Evolutionary conservation across 208 protist species (phyloP), one percentile per base, ranked within the genome.

Genomic region (Strigomonas culicis): DNA sequence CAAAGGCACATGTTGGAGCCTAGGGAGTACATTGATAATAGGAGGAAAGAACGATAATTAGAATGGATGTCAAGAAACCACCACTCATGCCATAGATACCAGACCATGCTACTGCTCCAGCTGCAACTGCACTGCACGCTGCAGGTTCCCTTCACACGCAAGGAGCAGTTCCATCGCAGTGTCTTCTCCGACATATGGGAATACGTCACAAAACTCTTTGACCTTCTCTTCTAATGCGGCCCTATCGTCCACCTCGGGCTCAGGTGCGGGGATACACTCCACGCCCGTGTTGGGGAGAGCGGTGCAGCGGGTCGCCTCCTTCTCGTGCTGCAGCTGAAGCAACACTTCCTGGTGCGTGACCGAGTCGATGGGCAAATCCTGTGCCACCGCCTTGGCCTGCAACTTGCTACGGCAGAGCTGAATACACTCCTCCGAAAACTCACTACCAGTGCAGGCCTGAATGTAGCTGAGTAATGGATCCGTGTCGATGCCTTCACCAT

Each of bases 391-490:
- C 17, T 49, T 21, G 43, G 43, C 43, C 17, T 24, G 43, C 17
- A 49, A 15, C 43, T 3, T 2, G 43, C n/a, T 15, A 4, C 43
- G 43, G 17, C 17, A 15, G 17, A 21, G 36, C 31, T 25, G 28
- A 57, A 85, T 70, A 0, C 60, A 39, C 50, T 65, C 67, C 24
- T 41, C 56, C 10, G 62, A 68, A 58, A 80, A 85, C 31, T 74
- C 69, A 43, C 77, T 66, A 1, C 74, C 74, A 41, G 63, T 62
- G 13, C 63, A 44, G 17, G 63, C 74, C 57, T 75, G 63, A 31
- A 82, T 49, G 4, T 59, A 46, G 8, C 67, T 49, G 19, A 82
- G 24, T 44, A 76, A 62, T 1, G 27, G 24, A 68, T 85, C 76
- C 19, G 66, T 31, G 25, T 66, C 46, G 19, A 56, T 41, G n/a